These are phyloP conservation scores for Schizophyllum amplum DNA, from an alignment of 1,284 basidiomycete species.

Conservation along the genomic window DNA sequence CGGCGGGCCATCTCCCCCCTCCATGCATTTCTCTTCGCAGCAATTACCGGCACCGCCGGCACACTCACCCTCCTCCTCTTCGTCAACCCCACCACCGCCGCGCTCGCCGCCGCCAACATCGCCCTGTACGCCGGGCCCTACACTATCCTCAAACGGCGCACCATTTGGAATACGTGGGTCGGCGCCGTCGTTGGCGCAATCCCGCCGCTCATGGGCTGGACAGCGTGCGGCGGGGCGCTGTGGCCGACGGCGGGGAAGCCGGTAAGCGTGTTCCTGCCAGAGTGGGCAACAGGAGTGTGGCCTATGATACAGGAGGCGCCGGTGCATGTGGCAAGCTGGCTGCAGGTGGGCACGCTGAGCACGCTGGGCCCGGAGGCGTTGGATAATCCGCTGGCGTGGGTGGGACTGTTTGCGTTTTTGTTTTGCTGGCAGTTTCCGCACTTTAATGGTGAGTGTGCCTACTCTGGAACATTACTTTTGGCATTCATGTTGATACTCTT, in stretches of 20 bases:
- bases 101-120: conserved; percentile 82
- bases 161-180: conserved; percentile 91
- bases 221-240: conserved; percentile 82
- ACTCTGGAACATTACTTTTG: too few species aligned
- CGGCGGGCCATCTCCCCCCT: conserved; percentile 74
- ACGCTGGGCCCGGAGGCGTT: conserved; percentile 36
- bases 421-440: conserved; percentile 99
- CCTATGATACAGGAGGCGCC: neutral
- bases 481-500: too few species aligned
- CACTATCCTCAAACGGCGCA: conserved; percentile 90
- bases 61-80: conserved; percentile 75
- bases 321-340: neutral
- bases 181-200: conserved; percentile 89
- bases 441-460: conserved; percentile 61
- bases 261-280: conserved; percentile 49
- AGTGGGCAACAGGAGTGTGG: conserved; percentile 12
- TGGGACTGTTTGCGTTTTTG: conserved; percentile 74
- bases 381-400: conserved; percentile 71
- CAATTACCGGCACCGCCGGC: conserved; percentile 69
- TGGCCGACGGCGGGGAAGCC: conserved; percentile 54
- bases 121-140: conserved; percentile 88
- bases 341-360: neutral
- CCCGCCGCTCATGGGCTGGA: conserved; percentile 98
- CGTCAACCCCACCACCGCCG: conserved; percentile 84
- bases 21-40: conserved; percentile 81